A percentile compares a stretch with the other conserved stretches of the same genome.
phyloP scores from a whole-genome alignment of 163 green algal genomes.

The Scenedesmus sp. region DNA sequence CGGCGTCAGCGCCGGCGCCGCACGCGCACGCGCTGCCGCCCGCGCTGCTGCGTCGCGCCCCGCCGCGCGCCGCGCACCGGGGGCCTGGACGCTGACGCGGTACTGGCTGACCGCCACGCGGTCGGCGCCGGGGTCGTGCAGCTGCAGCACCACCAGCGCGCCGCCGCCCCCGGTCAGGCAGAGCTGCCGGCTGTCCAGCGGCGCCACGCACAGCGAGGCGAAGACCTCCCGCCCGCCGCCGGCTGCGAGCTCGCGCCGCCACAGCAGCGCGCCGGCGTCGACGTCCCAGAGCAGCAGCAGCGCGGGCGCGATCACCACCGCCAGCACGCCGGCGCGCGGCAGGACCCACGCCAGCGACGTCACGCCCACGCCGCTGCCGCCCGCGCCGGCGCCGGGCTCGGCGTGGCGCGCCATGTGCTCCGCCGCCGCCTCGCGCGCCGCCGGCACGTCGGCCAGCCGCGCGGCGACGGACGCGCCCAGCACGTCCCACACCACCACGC shows the following conservation, averaged over 20 bases:
- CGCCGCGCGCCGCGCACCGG: neutral
- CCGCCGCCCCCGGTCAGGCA: constrained; percentile 64
- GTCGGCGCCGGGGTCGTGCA: constrained; percentile 51
- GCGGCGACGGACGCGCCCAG: constrained; percentile 49
- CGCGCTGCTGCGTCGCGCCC: neutral
- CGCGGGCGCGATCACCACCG: constrained; percentile 68
- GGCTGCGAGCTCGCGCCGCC: constrained; percentile 71
- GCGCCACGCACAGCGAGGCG: constrained; percentile 52
- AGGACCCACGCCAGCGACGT: constrained; percentile 74
- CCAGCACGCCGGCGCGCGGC: constrained; percentile 60
- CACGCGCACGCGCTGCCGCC: neutral
- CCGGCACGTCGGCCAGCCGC: constrained; percentile 57
- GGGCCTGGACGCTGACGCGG: constrained; percentile 31
- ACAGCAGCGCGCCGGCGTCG: constrained; percentile 55
- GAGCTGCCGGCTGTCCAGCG: constrained; percentile 69
- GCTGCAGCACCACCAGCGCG: constrained; percentile 62
- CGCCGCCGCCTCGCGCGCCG: constrained; percentile 13
- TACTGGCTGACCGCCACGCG: constrained; percentile 50
- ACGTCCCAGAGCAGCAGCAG: constrained; percentile 84
- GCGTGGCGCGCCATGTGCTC: neutral
- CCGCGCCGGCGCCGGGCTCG: neutral
- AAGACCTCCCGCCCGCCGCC: constrained; percentile 35
- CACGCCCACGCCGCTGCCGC: constrained; percentile 48
- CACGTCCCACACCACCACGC: constrained; percentile 83
- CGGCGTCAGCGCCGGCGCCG: too few relatives aligned